These are phyloP conservation scores for Gymnopus androsaceus DNA, from an alignment of 1,284 basidiomycete species.

Conservation along the genomic window DNA sequence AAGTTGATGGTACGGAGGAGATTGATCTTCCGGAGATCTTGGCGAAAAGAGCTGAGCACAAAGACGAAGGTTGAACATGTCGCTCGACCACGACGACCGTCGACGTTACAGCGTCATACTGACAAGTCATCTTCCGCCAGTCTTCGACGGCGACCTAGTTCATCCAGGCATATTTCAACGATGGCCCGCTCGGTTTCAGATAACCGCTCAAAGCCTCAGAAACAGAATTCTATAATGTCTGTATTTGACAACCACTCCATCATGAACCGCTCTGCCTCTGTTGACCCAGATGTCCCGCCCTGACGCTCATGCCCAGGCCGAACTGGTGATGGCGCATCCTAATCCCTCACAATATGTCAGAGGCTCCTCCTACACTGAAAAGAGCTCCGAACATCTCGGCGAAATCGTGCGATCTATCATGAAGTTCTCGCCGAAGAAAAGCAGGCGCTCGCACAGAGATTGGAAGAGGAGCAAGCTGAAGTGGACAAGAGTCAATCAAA, in stretches of 20 bases:
- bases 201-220: constrained; percentile 16
- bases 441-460: constrained; percentile 51
- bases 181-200: constrained; percentile 10
- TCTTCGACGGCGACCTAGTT: constrained; percentile 17
- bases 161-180: background rate
- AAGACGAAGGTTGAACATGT: constrained; percentile 49
- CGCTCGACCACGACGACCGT: constrained; percentile 37
- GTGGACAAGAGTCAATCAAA: constrained; percentile 46
- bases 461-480: constrained; percentile 57
- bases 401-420: constrained; percentile 59
- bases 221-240: constrained; percentile 43
- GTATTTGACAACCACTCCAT: constrained; percentile 32
- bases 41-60: constrained; percentile 51
- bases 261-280: constrained; percentile 30
- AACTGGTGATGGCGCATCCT: constrained; percentile 37
- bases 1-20: constrained; percentile 54
- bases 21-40: constrained; percentile 60
- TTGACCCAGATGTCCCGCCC: constrained; percentile 40
- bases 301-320: constrained; percentile 43
- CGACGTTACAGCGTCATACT: constrained; percentile 37
- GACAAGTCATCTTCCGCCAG: constrained; percentile 24
- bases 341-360: constrained; percentile 40
- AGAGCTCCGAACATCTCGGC: constrained; percentile 47
- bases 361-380: constrained; percentile 27
- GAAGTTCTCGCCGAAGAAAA: constrained; percentile 70